phyloP scores from a whole-genome alignment of 768 basidiomycete species.

The Serendipita vermifera region DNA sequence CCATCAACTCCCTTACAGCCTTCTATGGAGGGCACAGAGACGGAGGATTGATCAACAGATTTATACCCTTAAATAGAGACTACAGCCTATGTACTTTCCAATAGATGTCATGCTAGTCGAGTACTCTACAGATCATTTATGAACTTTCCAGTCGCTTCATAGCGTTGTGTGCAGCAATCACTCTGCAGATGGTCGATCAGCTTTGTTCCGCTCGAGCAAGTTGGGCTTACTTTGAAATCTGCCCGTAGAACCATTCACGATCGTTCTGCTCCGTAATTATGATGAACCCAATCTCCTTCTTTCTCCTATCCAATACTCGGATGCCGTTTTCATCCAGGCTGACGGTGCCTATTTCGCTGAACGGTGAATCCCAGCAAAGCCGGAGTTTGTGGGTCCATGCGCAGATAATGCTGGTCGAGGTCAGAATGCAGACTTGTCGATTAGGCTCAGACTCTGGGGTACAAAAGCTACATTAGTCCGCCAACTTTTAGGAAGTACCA shows the following conservation, averaged over 20 bases:
- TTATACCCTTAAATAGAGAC: no score
- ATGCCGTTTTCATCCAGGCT: conserved; percentile 86
- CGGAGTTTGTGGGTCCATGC: conserved; percentile 77
- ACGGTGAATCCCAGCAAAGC: conserved; percentile 84
- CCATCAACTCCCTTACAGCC: not conserved
- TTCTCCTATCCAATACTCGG: conserved; percentile 57
- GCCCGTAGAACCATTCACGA: conserved; percentile 28
- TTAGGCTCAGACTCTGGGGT: conserved; percentile 12
- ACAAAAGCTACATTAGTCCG: conserved; percentile 14
- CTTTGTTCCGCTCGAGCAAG: not conserved
- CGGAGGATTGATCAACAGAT: not conserved
- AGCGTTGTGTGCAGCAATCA: conserved; percentile 3
- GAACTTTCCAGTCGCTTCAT: not conserved
- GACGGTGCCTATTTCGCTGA: conserved; percentile 75
- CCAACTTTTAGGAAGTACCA: not conserved
- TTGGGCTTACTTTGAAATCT: conserved; percentile 26
- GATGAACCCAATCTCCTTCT: conserved; percentile 30
- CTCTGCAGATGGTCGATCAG: not conserved
- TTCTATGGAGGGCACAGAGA: not conserved
- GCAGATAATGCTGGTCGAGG: conserved; percentile 61
- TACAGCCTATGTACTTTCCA: no score
- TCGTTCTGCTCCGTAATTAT: conserved; percentile 25
- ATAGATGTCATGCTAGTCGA: no score
- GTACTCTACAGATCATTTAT: not conserved
- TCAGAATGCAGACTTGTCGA: conserved; percentile 30